phyloP scores from a whole-genome alignment of 495 filamentous ascomycete species.

The Articulospora tetracladia region DNA sequence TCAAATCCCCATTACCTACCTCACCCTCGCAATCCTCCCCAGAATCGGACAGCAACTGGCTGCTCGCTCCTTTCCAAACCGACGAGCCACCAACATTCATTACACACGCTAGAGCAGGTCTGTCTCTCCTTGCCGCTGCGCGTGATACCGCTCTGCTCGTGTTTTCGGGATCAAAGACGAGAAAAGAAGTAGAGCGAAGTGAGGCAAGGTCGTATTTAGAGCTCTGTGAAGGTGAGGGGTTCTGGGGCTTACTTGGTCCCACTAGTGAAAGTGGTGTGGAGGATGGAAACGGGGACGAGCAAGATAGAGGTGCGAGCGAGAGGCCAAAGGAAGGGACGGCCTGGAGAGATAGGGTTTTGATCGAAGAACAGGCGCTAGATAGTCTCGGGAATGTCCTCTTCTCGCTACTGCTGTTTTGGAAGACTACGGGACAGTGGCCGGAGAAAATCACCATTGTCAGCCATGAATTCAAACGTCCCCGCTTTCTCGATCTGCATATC shows the following conservation, averaged over 20 bases:
- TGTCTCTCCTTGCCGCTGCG: slow-evolving; percentile 33
- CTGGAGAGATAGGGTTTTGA: slow-evolving; percentile 32
- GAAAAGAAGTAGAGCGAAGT: slow-evolving; percentile 45
- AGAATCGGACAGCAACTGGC: slow-evolving; percentile 59
- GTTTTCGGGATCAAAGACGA: slow-evolving; percentile 55
- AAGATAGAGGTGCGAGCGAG: neutral
- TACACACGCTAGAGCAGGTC: slow-evolving; percentile 62
- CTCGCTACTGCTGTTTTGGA: slow-evolving; percentile 56
- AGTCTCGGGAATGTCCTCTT: slow-evolving; percentile 77
- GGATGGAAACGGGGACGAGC: slow-evolving; percentile 2
- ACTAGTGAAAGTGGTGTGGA: neutral
- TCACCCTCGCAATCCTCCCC: slow-evolving; percentile 43
- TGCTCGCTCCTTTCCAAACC: slow-evolving; percentile 66
- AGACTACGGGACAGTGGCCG: slow-evolving; percentile 44
- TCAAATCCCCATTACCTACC: neutral
- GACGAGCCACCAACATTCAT: slow-evolving; percentile 68
- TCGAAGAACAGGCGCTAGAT: slow-evolving; percentile 69
- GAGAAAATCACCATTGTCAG: slow-evolving; percentile 61
- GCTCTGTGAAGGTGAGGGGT: slow-evolving; percentile 37
- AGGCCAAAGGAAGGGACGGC: neutral
- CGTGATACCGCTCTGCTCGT: slow-evolving; percentile 30
- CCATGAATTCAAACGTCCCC: slow-evolving; percentile 67
- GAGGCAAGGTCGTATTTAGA: slow-evolving; percentile 67
- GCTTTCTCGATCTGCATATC: slow-evolving; percentile 67
- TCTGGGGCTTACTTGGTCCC: slow-evolving; percentile 36